Percentiles rank a stretch among this genome's conserved stretches.
These are phyloP conservation scores for Lonicera japonica DNA, from an alignment of 129 eudicot species.

Conservation along the genomic window DNA sequence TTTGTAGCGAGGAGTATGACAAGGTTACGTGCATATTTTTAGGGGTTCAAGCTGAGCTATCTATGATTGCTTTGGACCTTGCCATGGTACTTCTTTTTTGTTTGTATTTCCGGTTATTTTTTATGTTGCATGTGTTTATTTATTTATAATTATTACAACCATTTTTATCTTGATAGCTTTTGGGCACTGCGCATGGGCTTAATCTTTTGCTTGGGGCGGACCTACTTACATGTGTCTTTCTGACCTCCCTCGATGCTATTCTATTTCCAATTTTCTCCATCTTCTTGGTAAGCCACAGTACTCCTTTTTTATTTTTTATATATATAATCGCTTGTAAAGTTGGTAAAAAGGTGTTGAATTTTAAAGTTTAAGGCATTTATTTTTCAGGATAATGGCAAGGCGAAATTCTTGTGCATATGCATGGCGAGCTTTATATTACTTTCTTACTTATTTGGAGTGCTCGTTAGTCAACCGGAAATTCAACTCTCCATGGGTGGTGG, in stretches of 20 bases:
- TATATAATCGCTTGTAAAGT: not conserved
- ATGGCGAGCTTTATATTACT: constrained; percentile 42
- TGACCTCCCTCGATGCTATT: constrained; percentile 62
- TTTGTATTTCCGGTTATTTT: not conserved
- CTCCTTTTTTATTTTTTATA: not conserved
- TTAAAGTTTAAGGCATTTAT: not conserved
- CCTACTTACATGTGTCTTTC: constrained; percentile 59
- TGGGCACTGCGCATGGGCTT: constrained; percentile 88
- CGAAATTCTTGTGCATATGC: constrained; percentile 42
- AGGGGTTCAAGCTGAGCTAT: constrained; percentile 78
- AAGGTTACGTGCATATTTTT: constrained; percentile 52
- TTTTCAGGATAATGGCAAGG: constrained; percentile 56
- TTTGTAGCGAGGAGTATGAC: constrained; percentile 75
- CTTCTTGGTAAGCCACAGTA: constrained; percentile 44
- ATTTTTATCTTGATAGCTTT: constrained; percentile 40
- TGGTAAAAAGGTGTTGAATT: not conserved
- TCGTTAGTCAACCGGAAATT: constrained; percentile 56
- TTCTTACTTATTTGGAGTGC: constrained; percentile 54
- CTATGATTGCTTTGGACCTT: constrained; percentile 72
- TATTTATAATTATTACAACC: not conserved
- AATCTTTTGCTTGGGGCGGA: constrained; percentile 66
- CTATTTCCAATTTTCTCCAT: constrained; percentile 69
- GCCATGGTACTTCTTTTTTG: constrained; percentile 47
- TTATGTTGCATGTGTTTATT: constrained; percentile 6
- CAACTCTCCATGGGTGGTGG: constrained; percentile 39